Conservation (phyloP, 164 flowering plant genomes). For the Brasenia schreberi region DNA sequence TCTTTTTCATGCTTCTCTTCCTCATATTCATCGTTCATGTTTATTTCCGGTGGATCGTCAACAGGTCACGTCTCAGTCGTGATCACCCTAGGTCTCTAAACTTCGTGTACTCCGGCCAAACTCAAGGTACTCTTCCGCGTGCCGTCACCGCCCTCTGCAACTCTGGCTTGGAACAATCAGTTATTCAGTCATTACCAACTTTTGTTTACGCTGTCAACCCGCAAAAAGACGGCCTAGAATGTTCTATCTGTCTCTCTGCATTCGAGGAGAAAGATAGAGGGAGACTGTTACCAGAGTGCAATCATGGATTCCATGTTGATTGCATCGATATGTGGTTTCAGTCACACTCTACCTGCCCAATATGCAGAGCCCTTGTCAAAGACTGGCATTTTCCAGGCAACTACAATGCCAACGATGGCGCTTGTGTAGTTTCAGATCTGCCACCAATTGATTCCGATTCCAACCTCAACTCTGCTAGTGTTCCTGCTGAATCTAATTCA, state of each 20-base stretch:
- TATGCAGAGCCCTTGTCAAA: conserved; percentile 41
- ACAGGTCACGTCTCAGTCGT: not conserved
- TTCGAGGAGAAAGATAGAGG: conserved; percentile 35
- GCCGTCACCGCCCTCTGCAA: not conserved
- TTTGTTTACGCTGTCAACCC: not conserved
- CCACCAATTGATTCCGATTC: not conserved
- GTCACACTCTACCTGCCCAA: conserved; percentile 45
- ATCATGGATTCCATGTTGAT: conserved; percentile 36
- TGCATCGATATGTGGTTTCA: conserved; percentile 62
- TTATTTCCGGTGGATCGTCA: not conserved
- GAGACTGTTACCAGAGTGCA: conserved; percentile 38
- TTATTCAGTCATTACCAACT: not conserved
- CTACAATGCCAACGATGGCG: not conserved
- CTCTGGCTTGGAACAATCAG: not conserved
- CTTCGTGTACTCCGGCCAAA: not conserved
- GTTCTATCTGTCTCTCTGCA: conserved; percentile 58
- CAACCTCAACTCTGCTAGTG: not conserved
- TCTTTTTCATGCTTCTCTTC: not conserved
- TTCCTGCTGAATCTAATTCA: too few species aligned
- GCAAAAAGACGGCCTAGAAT: conserved; percentile 14
- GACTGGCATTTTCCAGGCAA: not conserved
- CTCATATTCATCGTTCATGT: not conserved
- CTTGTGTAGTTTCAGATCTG: not conserved
- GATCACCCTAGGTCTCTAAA: not conserved
- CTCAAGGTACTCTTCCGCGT: not conserved